phyloP scores from a whole-genome alignment of 805 yeast genomes.

The Ogataea zsoltii region DNA sequence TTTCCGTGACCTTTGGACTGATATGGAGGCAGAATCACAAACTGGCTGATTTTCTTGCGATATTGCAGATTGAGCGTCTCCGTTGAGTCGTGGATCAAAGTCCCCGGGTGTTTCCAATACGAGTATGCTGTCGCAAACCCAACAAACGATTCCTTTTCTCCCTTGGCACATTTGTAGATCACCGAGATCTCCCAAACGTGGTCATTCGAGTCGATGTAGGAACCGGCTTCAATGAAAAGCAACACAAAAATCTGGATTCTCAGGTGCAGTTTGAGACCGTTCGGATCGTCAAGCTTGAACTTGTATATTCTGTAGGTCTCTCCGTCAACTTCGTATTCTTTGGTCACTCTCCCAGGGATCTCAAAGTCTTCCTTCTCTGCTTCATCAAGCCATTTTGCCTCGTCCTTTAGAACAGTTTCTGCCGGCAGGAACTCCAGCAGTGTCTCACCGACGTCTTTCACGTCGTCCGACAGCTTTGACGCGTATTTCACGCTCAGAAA shows the following conservation, averaged over 20 bases:
- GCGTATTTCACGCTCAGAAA: constrained; percentile 60
- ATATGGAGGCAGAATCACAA: constrained; percentile 78
- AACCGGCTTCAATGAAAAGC: constrained; percentile 91
- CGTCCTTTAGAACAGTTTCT: constrained; percentile 61
- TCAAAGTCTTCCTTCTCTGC: constrained; percentile 46
- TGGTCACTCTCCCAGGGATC: constrained; percentile 35
- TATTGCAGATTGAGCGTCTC: constrained; percentile 32
- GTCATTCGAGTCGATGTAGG: constrained; percentile 78
- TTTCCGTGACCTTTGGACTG: constrained; percentile 78
- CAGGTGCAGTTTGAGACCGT: constrained; percentile 55
- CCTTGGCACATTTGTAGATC: constrained; percentile 39
- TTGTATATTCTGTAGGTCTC: constrained; percentile 54
- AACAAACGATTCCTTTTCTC: constrained; percentile 47
- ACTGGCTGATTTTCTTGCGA: constrained; percentile 85
- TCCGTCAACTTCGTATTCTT: constrained; percentile 35
- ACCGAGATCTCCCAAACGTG: constrained; percentile 78
- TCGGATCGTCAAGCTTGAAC: constrained; percentile 40
- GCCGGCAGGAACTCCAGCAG: constrained; percentile 60
- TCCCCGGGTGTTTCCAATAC: constrained; percentile 73
- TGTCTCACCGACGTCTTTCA: constrained; percentile 58
- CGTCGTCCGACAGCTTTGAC: constrained; percentile 53
- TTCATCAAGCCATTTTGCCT: constrained; percentile 62
- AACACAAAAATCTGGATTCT: constrained; percentile 79
- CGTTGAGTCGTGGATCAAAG: constrained; percentile 46
- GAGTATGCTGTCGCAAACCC: constrained; percentile 86